phyloP scores from a whole-genome alignment of 192 early-diverging fungal genomes.

The Entomortierella parvispora region DNA sequence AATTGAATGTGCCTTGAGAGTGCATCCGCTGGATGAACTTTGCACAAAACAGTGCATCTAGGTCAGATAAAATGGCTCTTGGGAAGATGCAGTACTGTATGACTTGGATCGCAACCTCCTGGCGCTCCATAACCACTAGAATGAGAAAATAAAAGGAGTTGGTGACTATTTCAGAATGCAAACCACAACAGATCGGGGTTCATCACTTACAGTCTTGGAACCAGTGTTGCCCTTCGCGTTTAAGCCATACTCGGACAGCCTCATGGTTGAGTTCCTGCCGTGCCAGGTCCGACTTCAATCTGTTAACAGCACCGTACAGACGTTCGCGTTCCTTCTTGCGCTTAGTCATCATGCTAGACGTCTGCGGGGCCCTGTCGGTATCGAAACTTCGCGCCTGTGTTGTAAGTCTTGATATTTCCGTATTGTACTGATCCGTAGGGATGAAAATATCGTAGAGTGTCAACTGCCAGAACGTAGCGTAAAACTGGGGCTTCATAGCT shows the following conservation, averaged over 20 bases:
- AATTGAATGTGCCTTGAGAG: constrained; percentile 69
- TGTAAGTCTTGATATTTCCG: constrained; percentile 64
- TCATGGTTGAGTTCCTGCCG: constrained; percentile 52
- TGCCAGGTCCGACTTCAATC: constrained; percentile 54
- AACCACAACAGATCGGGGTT: too few species aligned
- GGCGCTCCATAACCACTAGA: constrained; percentile 36
- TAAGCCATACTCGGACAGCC: constrained; percentile 38
- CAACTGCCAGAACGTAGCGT: constrained; percentile 83
- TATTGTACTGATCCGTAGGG: constrained; percentile 68
- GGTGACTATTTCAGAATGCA: not conserved
- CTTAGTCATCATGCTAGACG: constrained; percentile 13
- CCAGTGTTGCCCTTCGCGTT: constrained; percentile 60
- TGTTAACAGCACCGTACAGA: constrained; percentile 8
- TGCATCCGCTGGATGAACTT: constrained; percentile 81
- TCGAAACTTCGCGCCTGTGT: constrained; percentile 26
- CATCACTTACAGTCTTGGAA: constrained; percentile 48
- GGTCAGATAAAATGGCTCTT: constrained; percentile 67
- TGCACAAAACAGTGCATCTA: constrained; percentile 80
- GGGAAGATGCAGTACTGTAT: constrained; percentile 82
- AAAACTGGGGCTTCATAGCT: constrained; percentile 71
- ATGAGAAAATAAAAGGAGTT: not conserved
- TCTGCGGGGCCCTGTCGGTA: constrained; percentile 12
- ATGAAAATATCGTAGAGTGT: constrained; percentile 78
- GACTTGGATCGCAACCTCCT: constrained; percentile 55
- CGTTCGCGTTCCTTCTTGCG: constrained; percentile 37